Conservation (phyloP, 352 stramenopile species). For the Phytopythium montanum region DNA sequence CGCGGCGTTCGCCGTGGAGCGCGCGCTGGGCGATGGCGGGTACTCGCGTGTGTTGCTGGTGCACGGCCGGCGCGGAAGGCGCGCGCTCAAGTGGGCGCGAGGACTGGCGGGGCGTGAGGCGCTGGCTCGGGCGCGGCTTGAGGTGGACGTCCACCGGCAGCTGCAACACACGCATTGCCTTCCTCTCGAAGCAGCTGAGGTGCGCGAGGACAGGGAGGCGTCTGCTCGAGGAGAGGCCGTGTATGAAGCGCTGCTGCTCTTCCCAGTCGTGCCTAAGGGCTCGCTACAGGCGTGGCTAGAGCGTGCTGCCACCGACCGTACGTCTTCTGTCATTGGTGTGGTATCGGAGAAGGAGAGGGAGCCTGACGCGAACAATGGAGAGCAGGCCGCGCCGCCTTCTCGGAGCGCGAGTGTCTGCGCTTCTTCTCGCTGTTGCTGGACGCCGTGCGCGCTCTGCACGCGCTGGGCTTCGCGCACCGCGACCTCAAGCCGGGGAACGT, state of each 20-base stretch:
- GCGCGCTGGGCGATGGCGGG: conserved; percentile 58
- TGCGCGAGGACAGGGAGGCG: conserved; percentile 25
- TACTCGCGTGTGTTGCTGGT: conserved; percentile 70
- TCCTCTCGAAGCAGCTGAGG: conserved; percentile 47
- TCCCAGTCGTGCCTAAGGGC: conserved; percentile 43
- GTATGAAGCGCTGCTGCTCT: conserved; percentile 55
- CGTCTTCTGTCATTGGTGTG: not conserved
- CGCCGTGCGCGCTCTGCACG: conserved; percentile 56
- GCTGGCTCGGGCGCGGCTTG: conserved; percentile 51
- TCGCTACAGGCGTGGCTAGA: conserved; percentile 61
- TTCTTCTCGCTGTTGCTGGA: conserved; percentile 53
- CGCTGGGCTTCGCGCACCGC: conserved; percentile 54
- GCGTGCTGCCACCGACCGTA: conserved; percentile 9
- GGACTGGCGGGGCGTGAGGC: conserved; percentile 50
- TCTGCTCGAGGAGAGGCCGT: not conserved
- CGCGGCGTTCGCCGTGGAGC: conserved; percentile 42
- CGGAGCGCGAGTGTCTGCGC: conserved; percentile 39
- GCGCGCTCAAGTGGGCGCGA: conserved; percentile 69
- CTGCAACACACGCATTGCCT: conserved; percentile 56
- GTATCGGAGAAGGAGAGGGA: too few relatives aligned
- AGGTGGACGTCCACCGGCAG: conserved; percentile 65
- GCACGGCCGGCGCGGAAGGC: conserved; percentile 23
- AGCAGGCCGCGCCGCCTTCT: conserved; percentile 29
- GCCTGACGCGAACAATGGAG: not conserved
- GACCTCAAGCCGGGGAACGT: conserved; percentile 81